These are phyloP conservation scores for Ceratocystis diversiconidia DNA, from an alignment of 2,329 filamentous ascomycete genomes.

Conservation along the genomic window DNA sequence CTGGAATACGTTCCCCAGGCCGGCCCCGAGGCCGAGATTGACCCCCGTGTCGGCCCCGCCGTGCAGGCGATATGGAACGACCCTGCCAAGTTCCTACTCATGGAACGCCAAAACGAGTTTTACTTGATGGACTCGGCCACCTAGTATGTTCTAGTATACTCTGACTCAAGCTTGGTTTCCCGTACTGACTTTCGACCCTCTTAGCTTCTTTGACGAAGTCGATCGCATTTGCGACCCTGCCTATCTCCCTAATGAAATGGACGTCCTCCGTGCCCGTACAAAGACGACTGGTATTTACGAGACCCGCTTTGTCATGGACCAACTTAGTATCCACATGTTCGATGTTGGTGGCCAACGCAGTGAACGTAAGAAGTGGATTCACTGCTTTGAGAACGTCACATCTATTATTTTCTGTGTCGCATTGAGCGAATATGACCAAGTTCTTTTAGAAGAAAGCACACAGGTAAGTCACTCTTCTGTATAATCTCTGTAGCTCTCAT, in stretches of 20 bases:
- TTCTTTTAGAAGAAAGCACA: conserved; percentile 88
- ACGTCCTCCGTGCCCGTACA: conserved; percentile 86
- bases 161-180: neutral
- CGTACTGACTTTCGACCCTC: neutral
- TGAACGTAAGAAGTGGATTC: conserved; percentile 99
- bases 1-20: conserved; percentile 81
- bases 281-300: conserved; percentile 99
- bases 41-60: conserved; percentile 66
- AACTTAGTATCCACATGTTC: conserved; percentile 99
- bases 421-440: conserved; percentile 95
- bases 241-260: conserved; percentile 86
- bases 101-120: conserved; percentile 94
- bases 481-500: neutral
- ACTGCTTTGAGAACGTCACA: conserved; percentile 98
- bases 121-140: conserved; percentile 98
- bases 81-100: conserved; percentile 62
- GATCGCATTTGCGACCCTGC: conserved; percentile 67
- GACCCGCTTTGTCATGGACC: conserved; percentile 95
- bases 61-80: conserved; percentile 85
- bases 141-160: conserved; percentile 53
- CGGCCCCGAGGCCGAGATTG: conserved; percentile 73
- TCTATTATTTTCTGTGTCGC: conserved; percentile 99
- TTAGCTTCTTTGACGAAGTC: conserved; percentile 90
- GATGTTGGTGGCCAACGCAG: conserved; percentile 94
- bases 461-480: conserved; percentile 46